Percentiles rank a stretch among this genome's conserved stretches.
phyloP scores from a whole-genome alignment of 1,284 basidiomycete genomes.

The Meripilus lineatus region DNA sequence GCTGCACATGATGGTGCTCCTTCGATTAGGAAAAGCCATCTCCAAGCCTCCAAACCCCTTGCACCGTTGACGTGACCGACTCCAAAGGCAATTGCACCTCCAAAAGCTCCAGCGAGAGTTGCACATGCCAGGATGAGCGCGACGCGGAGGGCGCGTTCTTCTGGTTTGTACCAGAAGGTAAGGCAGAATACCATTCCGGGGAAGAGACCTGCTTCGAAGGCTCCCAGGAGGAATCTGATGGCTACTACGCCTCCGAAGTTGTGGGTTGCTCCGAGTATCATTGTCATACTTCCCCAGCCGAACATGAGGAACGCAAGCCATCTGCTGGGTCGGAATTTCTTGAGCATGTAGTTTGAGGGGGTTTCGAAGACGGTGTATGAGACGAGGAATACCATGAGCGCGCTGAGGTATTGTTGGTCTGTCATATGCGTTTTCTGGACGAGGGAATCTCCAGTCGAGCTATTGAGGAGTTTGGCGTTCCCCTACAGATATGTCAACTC shows the following conservation, averaged over 20 bases:
- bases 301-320: slow-evolving; percentile 35
- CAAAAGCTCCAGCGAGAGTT: slow-evolving; percentile 31
- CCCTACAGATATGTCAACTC: slow-evolving; percentile 18
- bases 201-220: slow-evolving; percentile 62
- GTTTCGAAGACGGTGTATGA: slow-evolving; percentile 34
- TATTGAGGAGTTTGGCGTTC: slow-evolving; percentile 34
- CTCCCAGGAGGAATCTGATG: slow-evolving; percentile 55
- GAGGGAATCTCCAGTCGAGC: slow-evolving; percentile 28
- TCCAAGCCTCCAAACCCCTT: slow-evolving; percentile 12
- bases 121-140: slow-evolving; percentile 34
- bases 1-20: slow-evolving; percentile 13
- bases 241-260: slow-evolving; percentile 32
- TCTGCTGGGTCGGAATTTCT: slow-evolving; percentile 33
- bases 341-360: slow-evolving; percentile 38
- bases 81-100: slow-evolving; percentile 15
- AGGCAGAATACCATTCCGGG: slow-evolving; percentile 49
- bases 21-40: slow-evolving; percentile 38
- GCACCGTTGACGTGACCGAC: slow-evolving; percentile 9
- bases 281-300: slow-evolving; percentile 37
- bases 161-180: slow-evolving; percentile 37
- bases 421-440: slow-evolving; percentile 27
- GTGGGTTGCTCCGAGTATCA: slow-evolving; percentile 28
- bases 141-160: slow-evolving; percentile 35
- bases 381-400: slow-evolving; percentile 36
- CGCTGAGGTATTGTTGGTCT: slow-evolving; percentile 28